A percentile compares a stretch with the other conserved stretches of the same genome.
phyloP scores from a whole-genome alignment of 345 rosid species.

The Brassica rapa region DNA sequence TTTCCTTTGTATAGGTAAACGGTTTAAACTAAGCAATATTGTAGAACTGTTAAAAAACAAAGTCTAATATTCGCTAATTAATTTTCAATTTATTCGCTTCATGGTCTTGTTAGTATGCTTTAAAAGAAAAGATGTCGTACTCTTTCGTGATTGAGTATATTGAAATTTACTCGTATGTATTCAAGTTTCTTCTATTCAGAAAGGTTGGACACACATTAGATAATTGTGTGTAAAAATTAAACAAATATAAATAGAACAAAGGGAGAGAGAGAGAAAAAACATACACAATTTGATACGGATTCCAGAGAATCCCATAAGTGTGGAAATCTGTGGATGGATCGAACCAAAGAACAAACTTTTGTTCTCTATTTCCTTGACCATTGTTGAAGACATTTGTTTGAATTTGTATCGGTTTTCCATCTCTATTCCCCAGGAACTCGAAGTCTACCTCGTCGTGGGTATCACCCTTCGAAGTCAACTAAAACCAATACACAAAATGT shows the following conservation, averaged over 20 bases:
- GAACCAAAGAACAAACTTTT: conserved; percentile 63
- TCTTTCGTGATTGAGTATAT: not conserved
- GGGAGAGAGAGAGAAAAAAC: conserved; percentile 10
- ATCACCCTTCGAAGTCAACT: conserved; percentile 45
- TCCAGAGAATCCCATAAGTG: conserved; percentile 65
- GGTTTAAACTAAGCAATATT: not conserved
- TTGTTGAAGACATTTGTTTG: conserved; percentile 64
- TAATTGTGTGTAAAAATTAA: not conserved
- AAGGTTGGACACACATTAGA: not conserved
- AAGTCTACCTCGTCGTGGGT: conserved; percentile 69
- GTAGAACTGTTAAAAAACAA: not conserved
- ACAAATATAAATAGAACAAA: not conserved
- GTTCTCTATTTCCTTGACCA: conserved; percentile 64
- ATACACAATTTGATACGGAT: conserved; percentile 66
- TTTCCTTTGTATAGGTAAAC: not conserved
- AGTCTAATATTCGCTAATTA: not conserved
- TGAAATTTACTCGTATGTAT: not conserved
- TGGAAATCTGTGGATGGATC: conserved; percentile 62
- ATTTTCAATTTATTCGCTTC: not conserved
- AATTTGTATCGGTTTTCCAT: conserved; percentile 53
- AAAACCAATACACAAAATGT: not conserved
- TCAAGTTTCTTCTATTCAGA: not conserved
- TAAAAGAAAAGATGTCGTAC: not conserved
- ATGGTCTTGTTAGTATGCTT: not conserved
- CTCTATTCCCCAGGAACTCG: conserved; percentile 67